Evolutionary conservation across 805 yeast genomes (phyloP), one percentile per base, ranked within the genome.

Genomic region (Candida quercuum): DNA sequence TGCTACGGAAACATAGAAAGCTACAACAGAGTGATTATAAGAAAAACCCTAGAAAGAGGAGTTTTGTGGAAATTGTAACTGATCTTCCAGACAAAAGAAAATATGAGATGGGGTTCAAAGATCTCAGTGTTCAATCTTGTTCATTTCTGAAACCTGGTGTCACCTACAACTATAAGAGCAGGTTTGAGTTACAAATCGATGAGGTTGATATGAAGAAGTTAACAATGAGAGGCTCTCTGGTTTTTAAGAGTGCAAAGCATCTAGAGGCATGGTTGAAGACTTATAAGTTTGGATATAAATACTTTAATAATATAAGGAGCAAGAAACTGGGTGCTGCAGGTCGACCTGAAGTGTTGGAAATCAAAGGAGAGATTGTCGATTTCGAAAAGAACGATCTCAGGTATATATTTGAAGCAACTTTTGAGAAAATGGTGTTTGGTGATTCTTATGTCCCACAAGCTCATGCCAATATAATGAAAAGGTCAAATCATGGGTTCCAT

Each of bases 61-160:
- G 41, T 5, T 47, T 40, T 30, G 32, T 35, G 19, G 48, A 48
- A 8, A 23, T 19, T 6, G 38, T 41, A 2, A 40, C 32, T 15
- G 43, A 42, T 15, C 30, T 32, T 10, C 12, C 17, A 13, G 41
- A 43, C 9, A n/a, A 17, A 6, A 32, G 34, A 24, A 36, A 37
- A 11, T 41, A 12, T 17, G 15, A 19, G 8, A 37, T 28, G 23
- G 28, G 32, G 15, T 47, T 50, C 12, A 38, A 38, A 1, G n/a
- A 23, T 3, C 46, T 47, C 14, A 34, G 52, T 33, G 42, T 48
- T 1, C 25, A 15, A 4, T 28, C 35, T 0, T 39, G 43, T 15
- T 43, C 53, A 2, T 51, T 46, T 14, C 25, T 52, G 28, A 42
- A 38, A 22, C 33, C 49, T 14, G 56, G 57, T 1, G 12, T 36